Percentiles rank a stretch among this genome's conserved stretches.
Evolutionary conservation across 495 filamentous ascomycete species (phyloP).

Genomic region (Aspergillus diversus): DNA sequence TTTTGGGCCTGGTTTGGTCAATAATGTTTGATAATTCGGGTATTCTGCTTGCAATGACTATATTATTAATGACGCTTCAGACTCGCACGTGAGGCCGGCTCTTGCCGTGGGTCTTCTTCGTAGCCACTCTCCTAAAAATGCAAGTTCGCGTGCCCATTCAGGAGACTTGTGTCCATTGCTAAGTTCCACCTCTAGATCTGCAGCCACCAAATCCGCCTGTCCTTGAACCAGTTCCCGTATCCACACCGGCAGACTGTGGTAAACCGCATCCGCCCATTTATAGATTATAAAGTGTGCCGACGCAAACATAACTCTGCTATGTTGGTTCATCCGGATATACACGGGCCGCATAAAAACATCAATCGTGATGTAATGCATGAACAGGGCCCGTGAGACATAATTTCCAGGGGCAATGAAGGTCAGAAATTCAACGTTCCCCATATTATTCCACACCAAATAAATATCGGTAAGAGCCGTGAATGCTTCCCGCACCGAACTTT

Average conservation of each 20-base stretch:
- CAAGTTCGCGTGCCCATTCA: background rate
- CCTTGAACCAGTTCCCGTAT: conserved; percentile 5
- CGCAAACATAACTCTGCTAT: background rate
- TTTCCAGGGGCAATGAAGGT: conserved; percentile 53
- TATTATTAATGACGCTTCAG: background rate
- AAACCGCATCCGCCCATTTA: conserved; percentile 27
- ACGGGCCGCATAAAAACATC: conserved; percentile 58
- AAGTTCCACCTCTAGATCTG: background rate
- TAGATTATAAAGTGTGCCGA: conserved; percentile 13
- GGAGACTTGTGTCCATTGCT: background rate
- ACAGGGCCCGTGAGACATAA: conserved; percentile 52
- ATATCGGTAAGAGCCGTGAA: conserved; percentile 23
- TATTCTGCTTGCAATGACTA: background rate
- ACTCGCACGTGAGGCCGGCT: background rate
- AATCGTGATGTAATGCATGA: conserved; percentile 61
- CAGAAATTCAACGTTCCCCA: conserved; percentile 54
- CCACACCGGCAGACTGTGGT: conserved; percentile 16
- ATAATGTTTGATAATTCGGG: no score
- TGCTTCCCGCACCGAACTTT: conserved; percentile 32
- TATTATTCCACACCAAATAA: background rate
- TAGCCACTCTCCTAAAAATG: background rate
- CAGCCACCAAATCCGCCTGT: background rate
- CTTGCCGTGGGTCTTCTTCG: background rate
- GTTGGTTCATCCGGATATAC: background rate
- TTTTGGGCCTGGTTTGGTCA: no score